These are phyloP conservation scores for Myxozyma monticola DNA, from an alignment of 805 yeast genomes.

Conservation along the genomic window DNA sequence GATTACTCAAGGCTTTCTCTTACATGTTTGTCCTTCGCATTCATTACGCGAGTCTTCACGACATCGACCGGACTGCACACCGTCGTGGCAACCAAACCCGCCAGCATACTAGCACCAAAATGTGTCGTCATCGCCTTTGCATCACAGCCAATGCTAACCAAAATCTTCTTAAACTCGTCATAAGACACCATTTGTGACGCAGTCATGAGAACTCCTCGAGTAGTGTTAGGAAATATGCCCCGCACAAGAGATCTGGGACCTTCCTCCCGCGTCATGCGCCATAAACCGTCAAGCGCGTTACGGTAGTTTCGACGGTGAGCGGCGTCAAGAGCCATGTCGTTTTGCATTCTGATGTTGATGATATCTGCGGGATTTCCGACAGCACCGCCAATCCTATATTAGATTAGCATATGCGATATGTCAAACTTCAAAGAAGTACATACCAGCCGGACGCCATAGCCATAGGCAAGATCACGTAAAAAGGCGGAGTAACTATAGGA, in stretches of 20 bases:
- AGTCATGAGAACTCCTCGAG: slow-evolving; percentile 83
- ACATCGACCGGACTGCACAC: slow-evolving; percentile 93
- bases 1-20: background rate
- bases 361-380: slow-evolving; percentile 89
- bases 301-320: slow-evolving; percentile 69
- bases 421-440: background rate
- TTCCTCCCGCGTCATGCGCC: slow-evolving; percentile 60
- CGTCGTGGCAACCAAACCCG: slow-evolving; percentile 87
- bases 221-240: slow-evolving; percentile 75
- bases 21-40: slow-evolving; percentile 41
- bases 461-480: slow-evolving; percentile 63
- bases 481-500: slow-evolving; percentile 51
- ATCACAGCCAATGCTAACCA: slow-evolving; percentile 56
- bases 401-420: background rate
- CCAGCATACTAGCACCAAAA: slow-evolving; percentile 71
- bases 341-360: slow-evolving; percentile 74
- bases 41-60: slow-evolving; percentile 84
- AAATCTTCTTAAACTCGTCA: slow-evolving; percentile 65
- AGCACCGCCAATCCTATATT: slow-evolving; percentile 61
- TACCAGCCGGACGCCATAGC: slow-evolving; percentile 81
- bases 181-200: slow-evolving; percentile 89
- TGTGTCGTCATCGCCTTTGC: slow-evolving; percentile 68
- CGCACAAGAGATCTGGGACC: slow-evolving; percentile 60
- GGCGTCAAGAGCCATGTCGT: slow-evolving; percentile 68
- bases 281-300: slow-evolving; percentile 76